phyloP scores from a whole-genome alignment of 1,139 yeast genomes.

The Sugiyamaella paludigena region DNA sequence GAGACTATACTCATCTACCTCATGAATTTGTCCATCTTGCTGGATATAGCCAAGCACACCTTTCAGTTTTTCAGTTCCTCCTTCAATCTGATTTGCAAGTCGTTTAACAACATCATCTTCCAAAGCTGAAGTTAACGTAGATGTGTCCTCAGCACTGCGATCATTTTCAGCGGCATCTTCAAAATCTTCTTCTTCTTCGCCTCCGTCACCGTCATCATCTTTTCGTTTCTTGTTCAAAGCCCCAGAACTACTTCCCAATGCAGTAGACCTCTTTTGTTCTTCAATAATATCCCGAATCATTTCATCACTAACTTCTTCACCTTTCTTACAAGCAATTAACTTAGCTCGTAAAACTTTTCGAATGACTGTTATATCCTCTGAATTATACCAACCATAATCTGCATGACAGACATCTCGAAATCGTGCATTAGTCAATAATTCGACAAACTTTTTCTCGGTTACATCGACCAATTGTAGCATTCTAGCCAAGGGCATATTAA shows the following conservation, averaged over 20 bases:
- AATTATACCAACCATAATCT: slow-evolving; percentile 72
- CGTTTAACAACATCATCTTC: slow-evolving; percentile 14
- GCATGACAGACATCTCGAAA: slow-evolving; percentile 37
- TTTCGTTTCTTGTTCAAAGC: too few species aligned
- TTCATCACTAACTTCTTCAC: slow-evolving; percentile 28
- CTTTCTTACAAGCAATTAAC: slow-evolving; percentile 35
- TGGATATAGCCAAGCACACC: slow-evolving; percentile 21
- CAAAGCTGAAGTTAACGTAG: slow-evolving; percentile 17
- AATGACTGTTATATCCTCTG: slow-evolving; percentile 58
- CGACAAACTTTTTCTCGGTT: slow-evolving; percentile 58
- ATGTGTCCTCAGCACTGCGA: slow-evolving; percentile 33
- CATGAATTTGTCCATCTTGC: slow-evolving; percentile 16
- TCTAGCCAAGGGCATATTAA: slow-evolving; percentile 61
- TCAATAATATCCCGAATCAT: slow-evolving; percentile 29
- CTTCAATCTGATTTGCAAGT: slow-evolving; percentile 15
- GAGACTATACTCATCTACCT: slow-evolving; percentile 12
- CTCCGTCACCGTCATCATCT: too few species aligned
- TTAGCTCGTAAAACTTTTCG: slow-evolving; percentile 74
- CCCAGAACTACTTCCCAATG: too few species aligned
- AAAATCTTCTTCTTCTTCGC: slow-evolving; percentile 17
- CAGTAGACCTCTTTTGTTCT: slow-evolving; percentile 17
- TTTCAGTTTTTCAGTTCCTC: slow-evolving; percentile 18
- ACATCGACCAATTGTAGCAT: slow-evolving; percentile 84
- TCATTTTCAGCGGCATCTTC: slow-evolving; percentile 24
- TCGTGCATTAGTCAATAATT: slow-evolving; percentile 45